These are phyloP conservation scores for Rhizopogon rudus DNA, from an alignment of 768 basidiomycete genomes.

Conservation along the genomic window DNA sequence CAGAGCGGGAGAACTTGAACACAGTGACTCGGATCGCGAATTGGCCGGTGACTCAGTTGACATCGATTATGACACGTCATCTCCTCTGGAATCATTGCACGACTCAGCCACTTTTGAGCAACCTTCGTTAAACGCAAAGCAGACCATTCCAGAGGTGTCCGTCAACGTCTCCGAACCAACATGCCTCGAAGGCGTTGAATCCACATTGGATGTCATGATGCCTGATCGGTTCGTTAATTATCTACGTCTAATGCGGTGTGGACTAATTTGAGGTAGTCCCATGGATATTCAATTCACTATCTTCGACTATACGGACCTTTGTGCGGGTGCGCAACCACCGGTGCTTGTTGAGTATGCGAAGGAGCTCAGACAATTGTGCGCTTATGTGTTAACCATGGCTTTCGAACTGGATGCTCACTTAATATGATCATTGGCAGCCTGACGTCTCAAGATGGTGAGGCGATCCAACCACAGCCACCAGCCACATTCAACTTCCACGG, in stretches of 20 bases:
- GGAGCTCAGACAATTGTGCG: constrained; percentile 41
- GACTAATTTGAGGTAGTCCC: constrained; percentile 31
- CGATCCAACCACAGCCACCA: constrained; percentile 44
- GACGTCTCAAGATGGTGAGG: constrained; percentile 16
- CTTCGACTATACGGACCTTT: constrained; percentile 27
- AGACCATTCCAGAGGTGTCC: neutral
- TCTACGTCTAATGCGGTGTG: constrained; percentile 1
- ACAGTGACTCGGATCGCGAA: neutral
- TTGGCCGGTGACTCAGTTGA: neutral
- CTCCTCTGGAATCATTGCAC: neutral
- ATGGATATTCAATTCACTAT: constrained; percentile 53
- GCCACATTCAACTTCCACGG: constrained; percentile 33
- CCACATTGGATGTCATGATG: constrained; percentile 44
- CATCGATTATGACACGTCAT: neutral
- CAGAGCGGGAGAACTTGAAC: neutral
- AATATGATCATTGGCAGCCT: constrained; percentile 24
- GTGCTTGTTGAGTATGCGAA: constrained; percentile 37
- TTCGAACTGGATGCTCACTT: constrained; percentile 4
- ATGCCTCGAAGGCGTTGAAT: constrained; percentile 35
- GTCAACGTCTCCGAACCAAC: constrained; percentile 9
- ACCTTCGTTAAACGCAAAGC: neutral
- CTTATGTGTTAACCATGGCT: constrained; percentile 3
- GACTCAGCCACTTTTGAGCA: neutral
- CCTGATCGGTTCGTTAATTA: constrained; percentile 44
- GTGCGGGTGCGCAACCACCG: constrained; percentile 31